These are phyloP conservation scores for Phaseolus coccineus DNA, from an alignment of 331 rosid genomes.

Conservation along the genomic window DNA sequence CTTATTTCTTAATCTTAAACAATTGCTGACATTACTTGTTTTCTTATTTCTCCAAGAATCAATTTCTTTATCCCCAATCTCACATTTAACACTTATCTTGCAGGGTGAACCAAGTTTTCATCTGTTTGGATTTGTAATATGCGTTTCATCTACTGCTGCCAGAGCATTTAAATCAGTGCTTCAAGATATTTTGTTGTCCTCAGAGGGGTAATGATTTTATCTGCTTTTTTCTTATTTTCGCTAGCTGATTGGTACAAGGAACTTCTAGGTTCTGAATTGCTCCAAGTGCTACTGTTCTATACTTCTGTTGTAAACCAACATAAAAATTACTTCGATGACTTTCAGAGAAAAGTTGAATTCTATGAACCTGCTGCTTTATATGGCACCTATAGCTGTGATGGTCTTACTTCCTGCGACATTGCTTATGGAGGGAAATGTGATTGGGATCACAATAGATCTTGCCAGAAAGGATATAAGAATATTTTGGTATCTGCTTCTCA, in stretches of 20 bases:
- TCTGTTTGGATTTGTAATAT: slow-evolving; percentile 70
- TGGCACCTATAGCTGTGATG: slow-evolving; percentile 69
- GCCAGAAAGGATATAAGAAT: slow-evolving; percentile 60
- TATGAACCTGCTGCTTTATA: slow-evolving; percentile 65
- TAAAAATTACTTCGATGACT: not conserved
- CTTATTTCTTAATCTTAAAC: not conserved
- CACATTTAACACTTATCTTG: slow-evolving; percentile 32
- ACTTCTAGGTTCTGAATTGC: not conserved
- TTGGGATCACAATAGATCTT: slow-evolving; percentile 56
- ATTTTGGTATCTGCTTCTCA: slow-evolving; percentile 62
- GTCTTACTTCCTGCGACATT: slow-evolving; percentile 65
- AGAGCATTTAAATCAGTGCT: slow-evolving; percentile 83
- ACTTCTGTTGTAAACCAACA: slow-evolving; percentile 14
- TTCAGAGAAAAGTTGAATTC: slow-evolving; percentile 66
- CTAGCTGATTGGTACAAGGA: not conserved
- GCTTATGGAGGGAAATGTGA: slow-evolving; percentile 64
- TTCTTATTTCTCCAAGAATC: slow-evolving; percentile 16
- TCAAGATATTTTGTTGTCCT: slow-evolving; percentile 66
- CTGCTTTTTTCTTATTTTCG: not conserved
- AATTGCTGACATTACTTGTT: slow-evolving; percentile 18
- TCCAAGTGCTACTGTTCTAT: not conserved
- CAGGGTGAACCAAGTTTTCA: slow-evolving; percentile 81
- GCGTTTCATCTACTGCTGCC: slow-evolving; percentile 74
- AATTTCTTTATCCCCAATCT: not conserved
- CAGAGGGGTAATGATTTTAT: slow-evolving; percentile 55